A percentile compares a stretch with the other conserved stretches of the same genome.
Evolutionary conservation across 257 asterid species (phyloP).

Genomic region (Scutellaria barbata): DNA sequence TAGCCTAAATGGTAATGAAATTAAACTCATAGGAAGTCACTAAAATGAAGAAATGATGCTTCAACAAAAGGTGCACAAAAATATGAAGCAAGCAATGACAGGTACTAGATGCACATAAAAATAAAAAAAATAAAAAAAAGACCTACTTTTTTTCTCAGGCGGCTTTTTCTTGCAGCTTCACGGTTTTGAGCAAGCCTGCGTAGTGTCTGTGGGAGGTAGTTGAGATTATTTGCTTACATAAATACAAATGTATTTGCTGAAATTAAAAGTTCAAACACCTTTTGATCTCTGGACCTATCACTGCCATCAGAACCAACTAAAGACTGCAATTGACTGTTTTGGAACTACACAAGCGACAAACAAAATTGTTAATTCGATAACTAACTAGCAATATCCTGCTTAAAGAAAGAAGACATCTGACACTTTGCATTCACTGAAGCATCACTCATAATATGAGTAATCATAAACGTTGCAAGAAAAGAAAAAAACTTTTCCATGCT

Average conservation of each 20-base stretch:
- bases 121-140: background rate
- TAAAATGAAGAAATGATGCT: slow-evolving; percentile 4
- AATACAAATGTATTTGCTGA: background rate
- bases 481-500: background rate
- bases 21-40: background rate
- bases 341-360: slow-evolving; percentile 53
- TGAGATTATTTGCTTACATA: slow-evolving; percentile 32
- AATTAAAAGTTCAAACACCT: slow-evolving; percentile 51
- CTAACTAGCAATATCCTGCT: slow-evolving; percentile 15
- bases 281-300: slow-evolving; percentile 91
- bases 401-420: slow-evolving; percentile 14
- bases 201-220: slow-evolving; percentile 51
- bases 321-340: slow-evolving; percentile 56
- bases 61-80: background rate
- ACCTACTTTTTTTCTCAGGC: slow-evolving; percentile 79
- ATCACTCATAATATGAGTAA: slow-evolving; percentile 8
- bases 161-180: slow-evolving; percentile 98
- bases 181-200: slow-evolving; percentile 99
- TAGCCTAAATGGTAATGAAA: slow-evolving; percentile 5
- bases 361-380: slow-evolving; percentile 25
- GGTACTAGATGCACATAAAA: slow-evolving; percentile 9
- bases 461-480: background rate
- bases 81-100: slow-evolving; percentile 7
- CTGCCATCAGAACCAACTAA: slow-evolving; percentile 89
- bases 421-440: slow-evolving; percentile 12